These are phyloP conservation scores for Zychaea mexicana DNA, from an alignment of 371 early-diverging fungal genomes.

Conservation along the genomic window DNA sequence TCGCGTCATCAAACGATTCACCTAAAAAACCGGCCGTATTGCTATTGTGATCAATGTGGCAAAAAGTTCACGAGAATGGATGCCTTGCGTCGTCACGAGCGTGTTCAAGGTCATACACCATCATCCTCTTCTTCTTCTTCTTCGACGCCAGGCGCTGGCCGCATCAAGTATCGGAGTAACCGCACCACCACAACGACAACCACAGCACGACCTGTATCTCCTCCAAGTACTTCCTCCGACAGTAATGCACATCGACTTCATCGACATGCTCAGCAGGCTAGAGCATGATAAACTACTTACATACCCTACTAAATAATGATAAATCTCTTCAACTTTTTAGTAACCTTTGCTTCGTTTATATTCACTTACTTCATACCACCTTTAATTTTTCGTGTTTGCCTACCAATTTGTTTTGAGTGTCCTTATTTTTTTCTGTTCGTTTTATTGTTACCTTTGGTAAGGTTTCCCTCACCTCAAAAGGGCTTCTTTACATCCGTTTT, in stretches of 20 bases:
- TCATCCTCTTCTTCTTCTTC: not conserved
- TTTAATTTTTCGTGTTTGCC: too few species aligned
- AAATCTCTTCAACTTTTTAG: not conserved
- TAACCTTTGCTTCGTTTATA: too few species aligned
- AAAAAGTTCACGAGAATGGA: constrained; percentile 53
- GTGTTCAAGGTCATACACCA: constrained; percentile 39
- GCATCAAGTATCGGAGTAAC: not conserved
- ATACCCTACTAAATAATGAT: not conserved
- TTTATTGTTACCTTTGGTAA: too few species aligned
- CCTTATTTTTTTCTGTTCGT: too few species aligned
- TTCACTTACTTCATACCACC: too few species aligned
- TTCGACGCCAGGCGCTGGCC: too few species aligned
- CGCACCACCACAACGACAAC: not conserved
- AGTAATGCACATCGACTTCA: not conserved
- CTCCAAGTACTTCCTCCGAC: not conserved
- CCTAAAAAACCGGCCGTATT: constrained; percentile 45
- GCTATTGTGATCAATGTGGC: constrained; percentile 44
- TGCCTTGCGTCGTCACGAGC: constrained; percentile 51
- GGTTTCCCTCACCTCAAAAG: too few species aligned
- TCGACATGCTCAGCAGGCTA: constrained; percentile 9
- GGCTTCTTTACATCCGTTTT: too few species aligned
- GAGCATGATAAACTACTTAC: constrained; percentile 5
- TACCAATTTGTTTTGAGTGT: too few species aligned
- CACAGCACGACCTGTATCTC: not conserved
- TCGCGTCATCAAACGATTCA: constrained; percentile 51